Percentiles rank a stretch among this genome's conserved stretches.
Evolutionary conservation across 257 asterid species (phyloP).

Genomic region (Salvia miltiorrhiza): DNA sequence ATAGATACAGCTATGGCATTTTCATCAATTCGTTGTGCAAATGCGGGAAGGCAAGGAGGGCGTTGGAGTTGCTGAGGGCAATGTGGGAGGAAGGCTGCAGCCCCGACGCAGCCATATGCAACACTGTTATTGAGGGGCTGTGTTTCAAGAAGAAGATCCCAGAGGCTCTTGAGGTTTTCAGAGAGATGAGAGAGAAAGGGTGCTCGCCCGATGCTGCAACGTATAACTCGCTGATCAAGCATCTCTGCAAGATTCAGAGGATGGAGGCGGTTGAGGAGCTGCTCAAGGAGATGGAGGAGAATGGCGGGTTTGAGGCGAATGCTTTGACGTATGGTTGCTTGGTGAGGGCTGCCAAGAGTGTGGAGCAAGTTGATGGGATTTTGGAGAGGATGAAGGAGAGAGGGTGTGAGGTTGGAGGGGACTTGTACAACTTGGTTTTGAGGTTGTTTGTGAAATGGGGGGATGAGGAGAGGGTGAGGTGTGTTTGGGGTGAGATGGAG

Average conservation of each 20-base stretch:
- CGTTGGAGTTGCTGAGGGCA: constrained; percentile 50
- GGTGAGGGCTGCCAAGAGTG: constrained; percentile 44
- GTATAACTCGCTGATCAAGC: constrained; percentile 63
- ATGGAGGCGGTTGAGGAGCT: constrained; percentile 62
- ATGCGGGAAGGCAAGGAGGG: constrained; percentile 58
- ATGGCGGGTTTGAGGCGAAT: constrained; percentile 52
- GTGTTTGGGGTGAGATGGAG: constrained; percentile 70
- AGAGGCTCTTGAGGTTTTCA: constrained; percentile 59
- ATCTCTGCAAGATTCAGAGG: constrained; percentile 64
- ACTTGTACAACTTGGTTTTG: constrained; percentile 59
- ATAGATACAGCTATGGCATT: constrained; percentile 57
- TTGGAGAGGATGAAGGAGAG: constrained; percentile 57
- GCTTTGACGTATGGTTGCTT: constrained; percentile 51
- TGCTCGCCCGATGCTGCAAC: constrained; percentile 55
- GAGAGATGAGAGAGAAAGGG: constrained; percentile 48
- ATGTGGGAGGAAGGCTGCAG: constrained; percentile 73
- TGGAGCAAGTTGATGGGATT: constrained; percentile 47
- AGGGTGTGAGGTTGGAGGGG: constrained; percentile 45
- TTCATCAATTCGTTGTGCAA: constrained; percentile 65
- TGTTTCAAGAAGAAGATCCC: constrained; percentile 90
- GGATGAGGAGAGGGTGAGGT: constrained; percentile 32
- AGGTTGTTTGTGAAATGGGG: constrained; percentile 74
- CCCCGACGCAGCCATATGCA: constrained; percentile 70
- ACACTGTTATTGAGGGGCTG: constrained; percentile 67
- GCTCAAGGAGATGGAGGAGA: constrained; percentile 55